Conservation (phyloP, 768 basidiomycete species). For the Tylopilus sp. region DNA sequence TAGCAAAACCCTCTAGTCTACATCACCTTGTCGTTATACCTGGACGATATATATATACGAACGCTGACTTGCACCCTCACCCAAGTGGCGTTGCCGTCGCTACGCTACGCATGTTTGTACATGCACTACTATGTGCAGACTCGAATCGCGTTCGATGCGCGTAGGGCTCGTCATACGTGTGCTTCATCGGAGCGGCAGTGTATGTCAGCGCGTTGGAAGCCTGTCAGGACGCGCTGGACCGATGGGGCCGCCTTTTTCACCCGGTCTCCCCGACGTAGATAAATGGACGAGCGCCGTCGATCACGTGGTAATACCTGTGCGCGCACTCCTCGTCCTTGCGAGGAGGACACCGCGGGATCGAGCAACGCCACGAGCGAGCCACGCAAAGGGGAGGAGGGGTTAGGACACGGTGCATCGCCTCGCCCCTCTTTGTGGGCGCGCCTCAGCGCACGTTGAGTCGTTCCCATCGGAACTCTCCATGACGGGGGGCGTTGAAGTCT, state of each 20-base stretch:
- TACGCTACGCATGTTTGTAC: background rate
- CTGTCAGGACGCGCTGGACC: background rate
- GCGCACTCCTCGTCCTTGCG: background rate
- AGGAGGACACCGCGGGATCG: background rate
- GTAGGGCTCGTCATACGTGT: background rate
- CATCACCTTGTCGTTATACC: background rate
- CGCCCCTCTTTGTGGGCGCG: background rate
- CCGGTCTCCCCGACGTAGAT: slow-evolving; percentile 8
- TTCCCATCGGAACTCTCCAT: too few species aligned
- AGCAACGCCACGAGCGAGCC: background rate
- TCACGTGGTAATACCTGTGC: background rate
- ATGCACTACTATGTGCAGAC: background rate
- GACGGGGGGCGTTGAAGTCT: too few species aligned
- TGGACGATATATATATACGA: background rate
- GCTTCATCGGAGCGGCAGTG: background rate
- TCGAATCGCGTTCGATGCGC: too few species aligned
- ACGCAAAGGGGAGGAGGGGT: too few species aligned
- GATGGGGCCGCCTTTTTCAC: background rate
- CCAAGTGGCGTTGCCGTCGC: background rate
- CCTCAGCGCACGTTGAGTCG: background rate
- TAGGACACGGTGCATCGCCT: background rate
- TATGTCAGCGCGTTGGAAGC: background rate
- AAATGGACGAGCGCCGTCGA: background rate
- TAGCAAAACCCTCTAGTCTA: slow-evolving; percentile 9
- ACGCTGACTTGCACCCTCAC: background rate